These are phyloP conservation scores for Inosperma sp. DNA, from an alignment of 768 basidiomycete genomes.

Conservation along the genomic window DNA sequence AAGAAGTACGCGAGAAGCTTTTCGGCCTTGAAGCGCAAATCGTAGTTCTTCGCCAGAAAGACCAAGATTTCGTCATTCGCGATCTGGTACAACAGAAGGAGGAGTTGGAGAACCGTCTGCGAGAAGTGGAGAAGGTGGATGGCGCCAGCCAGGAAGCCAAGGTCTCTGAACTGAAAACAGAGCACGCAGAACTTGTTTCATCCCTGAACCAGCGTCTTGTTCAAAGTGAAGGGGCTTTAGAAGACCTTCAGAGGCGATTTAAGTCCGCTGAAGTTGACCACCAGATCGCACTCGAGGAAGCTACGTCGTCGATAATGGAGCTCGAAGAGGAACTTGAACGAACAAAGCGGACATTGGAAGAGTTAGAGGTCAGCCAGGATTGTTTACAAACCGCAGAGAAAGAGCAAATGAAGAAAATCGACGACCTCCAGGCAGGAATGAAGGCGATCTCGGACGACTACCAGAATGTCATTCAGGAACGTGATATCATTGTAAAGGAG, in stretches of 20 bases:
- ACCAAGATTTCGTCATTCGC: conserved; percentile 25
- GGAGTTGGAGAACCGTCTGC: conserved; percentile 25
- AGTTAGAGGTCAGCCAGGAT: conserved; percentile 22
- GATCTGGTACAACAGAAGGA: conserved; percentile 27
- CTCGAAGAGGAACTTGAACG: conserved; percentile 19
- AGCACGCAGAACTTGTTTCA: conserved; percentile 35
- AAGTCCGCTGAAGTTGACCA: conserved; percentile 31
- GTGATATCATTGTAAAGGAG: conserved; percentile 17
- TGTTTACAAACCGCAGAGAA: conserved; percentile 16
- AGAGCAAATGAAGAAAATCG: conserved; percentile 17
- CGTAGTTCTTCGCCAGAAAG: conserved; percentile 16
- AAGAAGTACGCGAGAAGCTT: conserved; percentile 16
- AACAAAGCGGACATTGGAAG: conserved; percentile 12
- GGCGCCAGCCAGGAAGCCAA: conserved; percentile 23
- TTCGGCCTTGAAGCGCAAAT: conserved; percentile 22
- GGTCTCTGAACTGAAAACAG: conserved; percentile 29
- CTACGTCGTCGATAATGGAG: conserved; percentile 23
- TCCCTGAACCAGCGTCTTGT: conserved; percentile 35
- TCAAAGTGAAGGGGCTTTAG: conserved; percentile 31
- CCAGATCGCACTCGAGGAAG: conserved; percentile 30
- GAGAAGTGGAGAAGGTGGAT: conserved; percentile 21
- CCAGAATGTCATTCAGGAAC: conserved; percentile 12
- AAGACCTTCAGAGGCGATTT: conserved; percentile 31
- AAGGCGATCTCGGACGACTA: conserved; percentile 11
- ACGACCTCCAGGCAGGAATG: conserved; percentile 20